phyloP scores from a whole-genome alignment of 345 rosid genomes.

The Corchorus olitorius region DNA sequence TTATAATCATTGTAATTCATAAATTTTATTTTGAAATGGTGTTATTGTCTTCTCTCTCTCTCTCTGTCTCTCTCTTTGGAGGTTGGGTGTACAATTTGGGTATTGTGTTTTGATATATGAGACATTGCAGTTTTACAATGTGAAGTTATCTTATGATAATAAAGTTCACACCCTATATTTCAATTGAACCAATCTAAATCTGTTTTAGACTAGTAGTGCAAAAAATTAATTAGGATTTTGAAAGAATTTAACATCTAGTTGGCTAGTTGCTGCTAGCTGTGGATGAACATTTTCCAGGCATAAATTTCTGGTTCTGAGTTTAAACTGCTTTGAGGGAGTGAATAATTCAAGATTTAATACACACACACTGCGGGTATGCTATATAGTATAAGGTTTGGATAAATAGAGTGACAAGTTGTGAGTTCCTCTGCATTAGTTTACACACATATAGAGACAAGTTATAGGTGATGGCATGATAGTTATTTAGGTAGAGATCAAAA shows the following conservation, averaged over 20 bases:
- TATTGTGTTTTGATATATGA: no score
- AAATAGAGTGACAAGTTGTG: neutral
- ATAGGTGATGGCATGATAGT: neutral
- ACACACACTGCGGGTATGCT: neutral
- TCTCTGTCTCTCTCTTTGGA: neutral
- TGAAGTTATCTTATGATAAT: no score
- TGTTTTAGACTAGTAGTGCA: neutral
- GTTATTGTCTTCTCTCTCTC: no score
- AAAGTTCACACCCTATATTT: no score
- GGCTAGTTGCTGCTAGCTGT: neutral
- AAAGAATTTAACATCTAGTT: neutral
- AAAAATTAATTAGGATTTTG: neutral
- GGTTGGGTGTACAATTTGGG: neutral
- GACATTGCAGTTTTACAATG: no score
- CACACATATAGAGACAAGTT: neutral
- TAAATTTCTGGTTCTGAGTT: slow-evolving; percentile 1
- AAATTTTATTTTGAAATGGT: no score
- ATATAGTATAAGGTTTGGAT: no score
- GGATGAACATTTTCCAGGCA: neutral
- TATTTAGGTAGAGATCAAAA: neutral
- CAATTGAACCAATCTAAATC: no score
- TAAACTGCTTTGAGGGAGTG: neutral
- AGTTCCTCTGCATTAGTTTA: neutral
- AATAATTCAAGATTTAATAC: neutral
- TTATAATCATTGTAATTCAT: neutral